Conservation (phyloP, 345 rosid species). For the Euphorbia peplus region DNA sequence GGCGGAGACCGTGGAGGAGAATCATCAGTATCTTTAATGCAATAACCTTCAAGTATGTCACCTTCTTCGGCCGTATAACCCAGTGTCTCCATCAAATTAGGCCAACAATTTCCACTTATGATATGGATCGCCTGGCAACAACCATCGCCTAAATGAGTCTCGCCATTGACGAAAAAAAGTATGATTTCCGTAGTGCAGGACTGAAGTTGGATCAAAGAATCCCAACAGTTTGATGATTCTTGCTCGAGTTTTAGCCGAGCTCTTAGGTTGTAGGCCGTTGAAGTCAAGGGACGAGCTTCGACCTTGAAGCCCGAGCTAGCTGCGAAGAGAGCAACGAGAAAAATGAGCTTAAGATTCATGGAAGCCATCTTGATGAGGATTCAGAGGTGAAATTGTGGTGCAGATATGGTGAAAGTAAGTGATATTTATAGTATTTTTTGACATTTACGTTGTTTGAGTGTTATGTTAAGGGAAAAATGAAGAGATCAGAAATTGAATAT, state of each 20-base stretch:
- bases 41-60: conserved; percentile 68
- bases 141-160: conserved; percentile 51
- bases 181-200: conserved; percentile 67
- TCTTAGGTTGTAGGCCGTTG: conserved; percentile 12
- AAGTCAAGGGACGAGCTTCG: conserved; percentile 7
- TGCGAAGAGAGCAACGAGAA: conserved; percentile 2
- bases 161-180: conserved; percentile 73
- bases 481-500: no score
- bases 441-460: no score
- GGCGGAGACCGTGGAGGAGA: neutral
- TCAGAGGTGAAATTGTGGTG: neutral
- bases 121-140: conserved; percentile 66
- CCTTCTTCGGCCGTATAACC: conserved; percentile 69
- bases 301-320: conserved; percentile 3
- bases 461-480: no score
- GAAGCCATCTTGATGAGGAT: neutral
- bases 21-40: conserved; percentile 16
- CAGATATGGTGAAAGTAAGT: neutral
- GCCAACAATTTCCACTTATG: conserved; percentile 56
- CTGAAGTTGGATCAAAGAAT: conserved; percentile 65
- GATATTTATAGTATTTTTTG: neutral
- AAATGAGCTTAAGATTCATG: neutral
- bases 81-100: conserved; percentile 47
- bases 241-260: conserved; percentile 43
- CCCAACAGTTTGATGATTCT: conserved; percentile 61